Percentiles rank a stretch among this genome's conserved stretches.
phyloP scores from a whole-genome alignment of 2,329 filamentous ascomycete species.

The Microsporum canis region DNA sequence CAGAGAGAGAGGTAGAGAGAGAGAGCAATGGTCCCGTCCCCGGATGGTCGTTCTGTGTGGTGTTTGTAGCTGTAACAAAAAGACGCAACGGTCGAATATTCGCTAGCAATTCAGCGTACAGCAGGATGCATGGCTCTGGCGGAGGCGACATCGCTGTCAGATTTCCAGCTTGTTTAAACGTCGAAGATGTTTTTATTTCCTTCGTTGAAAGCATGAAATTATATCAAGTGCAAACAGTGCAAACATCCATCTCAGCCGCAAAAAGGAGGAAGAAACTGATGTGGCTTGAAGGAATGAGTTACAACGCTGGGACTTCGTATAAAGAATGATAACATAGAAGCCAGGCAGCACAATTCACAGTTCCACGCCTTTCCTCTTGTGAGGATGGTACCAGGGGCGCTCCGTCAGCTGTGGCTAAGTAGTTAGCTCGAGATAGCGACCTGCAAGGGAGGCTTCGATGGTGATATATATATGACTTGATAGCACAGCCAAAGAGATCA shows the following conservation, averaged over 20 bases:
- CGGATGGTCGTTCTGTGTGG: background rate
- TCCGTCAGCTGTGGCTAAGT: slow-evolving; percentile 1
- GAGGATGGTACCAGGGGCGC: background rate
- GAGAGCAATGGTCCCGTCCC: slow-evolving; percentile 17
- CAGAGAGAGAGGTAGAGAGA: slow-evolving; percentile 27
- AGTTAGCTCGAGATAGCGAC: background rate
- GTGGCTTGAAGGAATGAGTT: background rate
- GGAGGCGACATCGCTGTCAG: background rate
- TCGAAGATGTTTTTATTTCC: background rate
- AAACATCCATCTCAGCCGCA: background rate
- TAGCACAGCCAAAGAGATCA: background rate
- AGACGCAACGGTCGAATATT: slow-evolving; percentile 51
- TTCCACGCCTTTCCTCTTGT: background rate
- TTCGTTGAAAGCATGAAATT: background rate
- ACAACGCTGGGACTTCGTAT: background rate
- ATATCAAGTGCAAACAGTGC: slow-evolving; percentile 8
- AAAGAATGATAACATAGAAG: background rate
- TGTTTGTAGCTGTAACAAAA: slow-evolving; percentile 38
- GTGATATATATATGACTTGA: background rate
- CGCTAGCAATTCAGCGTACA: slow-evolving; percentile 51
- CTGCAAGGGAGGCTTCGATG: background rate
- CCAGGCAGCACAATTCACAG: background rate
- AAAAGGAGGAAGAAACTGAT: background rate
- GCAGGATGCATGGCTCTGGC: slow-evolving; percentile 20
- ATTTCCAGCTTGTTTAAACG: background rate